Evolutionary conservation across 2,329 filamentous ascomycete genomes (phyloP).

Genomic region (Colletotrichum nymphaeae): DNA sequence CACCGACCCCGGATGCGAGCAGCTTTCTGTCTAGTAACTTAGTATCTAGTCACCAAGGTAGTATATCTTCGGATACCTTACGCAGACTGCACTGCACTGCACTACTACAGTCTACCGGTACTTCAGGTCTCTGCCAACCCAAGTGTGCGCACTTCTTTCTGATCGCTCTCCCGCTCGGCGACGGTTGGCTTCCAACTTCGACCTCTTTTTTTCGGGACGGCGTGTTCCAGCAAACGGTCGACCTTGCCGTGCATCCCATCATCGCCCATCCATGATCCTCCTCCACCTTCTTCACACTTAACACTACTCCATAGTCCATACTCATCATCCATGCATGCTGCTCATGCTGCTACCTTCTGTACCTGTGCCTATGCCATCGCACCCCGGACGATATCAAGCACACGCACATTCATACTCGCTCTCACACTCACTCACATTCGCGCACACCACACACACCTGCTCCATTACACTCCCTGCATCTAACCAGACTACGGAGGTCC

Average conservation of each 20-base stretch:
- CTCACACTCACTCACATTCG: not conserved
- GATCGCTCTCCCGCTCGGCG: not conserved
- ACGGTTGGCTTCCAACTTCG: not conserved
- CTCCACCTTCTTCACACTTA: not conserved
- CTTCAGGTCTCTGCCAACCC: no score
- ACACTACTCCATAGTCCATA: not conserved
- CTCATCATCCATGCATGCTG: slow-evolving; percentile 7
- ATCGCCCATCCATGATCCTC: not conserved
- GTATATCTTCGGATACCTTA: no score
- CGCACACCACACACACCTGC: slow-evolving; percentile 20
- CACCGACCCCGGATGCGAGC: slow-evolving; percentile 28
- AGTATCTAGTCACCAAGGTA: no score
- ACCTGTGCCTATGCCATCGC: slow-evolving; percentile 2
- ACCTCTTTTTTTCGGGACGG: slow-evolving; percentile 17
- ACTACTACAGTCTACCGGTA: no score
- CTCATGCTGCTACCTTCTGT: not conserved
- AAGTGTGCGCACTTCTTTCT: not conserved
- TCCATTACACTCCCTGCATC: slow-evolving; percentile 30
- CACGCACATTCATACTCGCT: not conserved
- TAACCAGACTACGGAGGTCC: slow-evolving; percentile 4
- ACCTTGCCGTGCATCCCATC: slow-evolving; percentile 1
- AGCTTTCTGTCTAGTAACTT: not conserved
- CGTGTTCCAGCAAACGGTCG: slow-evolving; percentile 34
- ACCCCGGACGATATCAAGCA: slow-evolving; percentile 34
- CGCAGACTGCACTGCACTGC: not conserved